Evolutionary conservation across 768 basidiomycete genomes (phyloP).

Genomic region (Lentinula boryana): DNA sequence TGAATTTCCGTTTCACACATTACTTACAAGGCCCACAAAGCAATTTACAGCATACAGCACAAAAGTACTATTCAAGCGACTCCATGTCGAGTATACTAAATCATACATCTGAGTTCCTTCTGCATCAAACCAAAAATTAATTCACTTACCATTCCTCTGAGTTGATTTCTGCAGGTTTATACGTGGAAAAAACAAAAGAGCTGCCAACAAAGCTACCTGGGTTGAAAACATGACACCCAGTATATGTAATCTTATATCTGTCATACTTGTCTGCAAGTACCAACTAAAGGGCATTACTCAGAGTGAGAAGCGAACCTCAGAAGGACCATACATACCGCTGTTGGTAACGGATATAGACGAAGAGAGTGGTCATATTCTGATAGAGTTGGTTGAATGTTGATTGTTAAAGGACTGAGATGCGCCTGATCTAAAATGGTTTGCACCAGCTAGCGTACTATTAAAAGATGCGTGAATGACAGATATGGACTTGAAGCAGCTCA

Average conservation of each 20-base stretch:
- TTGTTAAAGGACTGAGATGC: constrained; percentile 85
- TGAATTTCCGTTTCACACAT: no score
- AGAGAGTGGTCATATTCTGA: constrained; percentile 91
- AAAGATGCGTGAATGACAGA: neutral
- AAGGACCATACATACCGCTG: constrained; percentile 52
- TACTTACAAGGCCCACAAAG: no score
- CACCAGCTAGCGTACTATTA: constrained; percentile 60
- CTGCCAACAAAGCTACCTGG: constrained; percentile 88
- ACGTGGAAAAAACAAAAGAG: constrained; percentile 83
- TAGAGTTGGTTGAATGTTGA: constrained; percentile 78
- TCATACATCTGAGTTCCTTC: neutral
- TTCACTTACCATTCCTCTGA: constrained; percentile 74
- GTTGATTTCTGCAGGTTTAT: constrained; percentile 77
- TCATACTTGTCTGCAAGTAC: constrained; percentile 96
- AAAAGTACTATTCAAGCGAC: neutral
- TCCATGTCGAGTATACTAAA: neutral
- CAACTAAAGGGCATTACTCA: constrained; percentile 40
- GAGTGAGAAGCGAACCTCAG: neutral
- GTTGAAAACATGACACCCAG: constrained; percentile 98
- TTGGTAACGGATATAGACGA: constrained; percentile 90
- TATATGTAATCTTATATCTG: constrained; percentile 93
- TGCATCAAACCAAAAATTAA: neutral
- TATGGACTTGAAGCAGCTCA: constrained; percentile 31
- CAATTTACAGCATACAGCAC: neutral
- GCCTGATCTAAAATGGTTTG: constrained; percentile 94